A percentile compares a stretch with the other conserved stretches of the same genome.
Conservation (phyloP, 768 basidiomycete genomes). For the Auriscalpium orientale region DNA sequence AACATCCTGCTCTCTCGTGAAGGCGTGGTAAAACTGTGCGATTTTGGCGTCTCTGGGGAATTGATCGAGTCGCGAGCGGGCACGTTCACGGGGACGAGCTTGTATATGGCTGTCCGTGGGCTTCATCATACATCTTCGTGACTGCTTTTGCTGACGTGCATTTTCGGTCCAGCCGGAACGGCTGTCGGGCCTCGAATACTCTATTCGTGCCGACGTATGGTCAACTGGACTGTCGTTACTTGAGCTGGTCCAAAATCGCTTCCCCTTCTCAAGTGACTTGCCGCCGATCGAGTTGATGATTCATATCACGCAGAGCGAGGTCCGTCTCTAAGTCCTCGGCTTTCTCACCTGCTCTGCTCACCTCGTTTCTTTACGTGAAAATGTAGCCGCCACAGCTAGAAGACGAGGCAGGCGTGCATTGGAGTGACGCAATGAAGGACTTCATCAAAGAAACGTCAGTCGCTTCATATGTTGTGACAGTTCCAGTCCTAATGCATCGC, state of each 20-base stretch:
- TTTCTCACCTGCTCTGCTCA: slow-evolving; percentile 16
- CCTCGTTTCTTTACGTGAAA: slow-evolving; percentile 5
- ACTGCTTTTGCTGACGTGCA: slow-evolving; percentile 4
- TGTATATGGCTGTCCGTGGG: slow-evolving; percentile 92
- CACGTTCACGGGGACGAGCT: slow-evolving; percentile 96
- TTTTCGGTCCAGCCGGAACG: slow-evolving; percentile 69
- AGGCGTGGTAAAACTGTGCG: slow-evolving; percentile 86
- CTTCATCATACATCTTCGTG: neutral
- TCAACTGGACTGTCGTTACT: slow-evolving; percentile 91
- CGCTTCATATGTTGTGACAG: slow-evolving; percentile 7
- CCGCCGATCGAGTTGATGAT: slow-evolving; percentile 93
- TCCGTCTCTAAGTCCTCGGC: slow-evolving; percentile 24
- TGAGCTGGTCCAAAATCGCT: slow-evolving; percentile 89
- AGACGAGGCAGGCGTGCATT: slow-evolving; percentile 58
- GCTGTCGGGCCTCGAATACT: slow-evolving; percentile 86
- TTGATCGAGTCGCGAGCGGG: slow-evolving; percentile 86
- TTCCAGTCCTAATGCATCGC: neutral
- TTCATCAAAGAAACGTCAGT: slow-evolving; percentile 81
- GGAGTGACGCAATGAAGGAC: slow-evolving; percentile 85
- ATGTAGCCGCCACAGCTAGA: slow-evolving; percentile 72
- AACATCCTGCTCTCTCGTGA: slow-evolving; percentile 86
- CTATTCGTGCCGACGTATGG: slow-evolving; percentile 97
- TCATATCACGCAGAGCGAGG: slow-evolving; percentile 78
- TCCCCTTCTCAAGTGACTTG: slow-evolving; percentile 90
- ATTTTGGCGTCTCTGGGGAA: slow-evolving; percentile 97